phyloP scores from a whole-genome alignment of 495 filamentous ascomycete genomes.

The Lophium mytilinum region DNA sequence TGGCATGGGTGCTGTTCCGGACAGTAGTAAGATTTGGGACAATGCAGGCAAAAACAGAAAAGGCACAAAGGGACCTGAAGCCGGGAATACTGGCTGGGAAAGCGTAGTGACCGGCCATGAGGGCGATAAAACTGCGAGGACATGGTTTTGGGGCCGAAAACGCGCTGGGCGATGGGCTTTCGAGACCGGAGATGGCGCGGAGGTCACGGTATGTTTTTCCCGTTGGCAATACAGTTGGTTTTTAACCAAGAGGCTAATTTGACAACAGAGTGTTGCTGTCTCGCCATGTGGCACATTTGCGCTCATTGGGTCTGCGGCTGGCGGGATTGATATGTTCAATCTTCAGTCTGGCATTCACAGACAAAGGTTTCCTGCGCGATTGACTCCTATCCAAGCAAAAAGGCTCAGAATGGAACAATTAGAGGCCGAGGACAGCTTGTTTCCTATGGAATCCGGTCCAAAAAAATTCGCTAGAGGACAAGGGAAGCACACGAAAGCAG shows the following conservation, averaged over 20 bases:
- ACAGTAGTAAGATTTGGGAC: conserved; percentile 66
- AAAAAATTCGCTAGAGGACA: conserved; percentile 33
- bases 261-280: conserved; percentile 62
- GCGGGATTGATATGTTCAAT: conserved; percentile 88
- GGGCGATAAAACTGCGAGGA: conserved; percentile 73
- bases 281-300: conserved; percentile 91
- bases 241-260: background rate
- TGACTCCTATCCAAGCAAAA: conserved; percentile 56
- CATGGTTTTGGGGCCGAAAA: conserved; percentile 97
- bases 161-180: conserved; percentile 89
- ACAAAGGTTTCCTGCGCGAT: conserved; percentile 69
- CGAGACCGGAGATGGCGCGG: conserved; percentile 70
- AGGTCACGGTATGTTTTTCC: conserved; percentile 49
- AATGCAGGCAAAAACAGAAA: conserved; percentile 52
- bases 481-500: conserved; percentile 67
- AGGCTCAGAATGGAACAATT: conserved; percentile 51
- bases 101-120: conserved; percentile 92
- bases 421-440: conserved; percentile 29
- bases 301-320: conserved; percentile 74
- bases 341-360: conserved; percentile 85
- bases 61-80: conserved; percentile 46
- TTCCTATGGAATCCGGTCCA: conserved; percentile 11
- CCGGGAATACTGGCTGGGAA: conserved; percentile 83
- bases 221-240: conserved; percentile 29
- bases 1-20: conserved; percentile 70